phyloP scores from a whole-genome alignment of 169 alveolate species.

The Eimeria necatrix region DNA sequence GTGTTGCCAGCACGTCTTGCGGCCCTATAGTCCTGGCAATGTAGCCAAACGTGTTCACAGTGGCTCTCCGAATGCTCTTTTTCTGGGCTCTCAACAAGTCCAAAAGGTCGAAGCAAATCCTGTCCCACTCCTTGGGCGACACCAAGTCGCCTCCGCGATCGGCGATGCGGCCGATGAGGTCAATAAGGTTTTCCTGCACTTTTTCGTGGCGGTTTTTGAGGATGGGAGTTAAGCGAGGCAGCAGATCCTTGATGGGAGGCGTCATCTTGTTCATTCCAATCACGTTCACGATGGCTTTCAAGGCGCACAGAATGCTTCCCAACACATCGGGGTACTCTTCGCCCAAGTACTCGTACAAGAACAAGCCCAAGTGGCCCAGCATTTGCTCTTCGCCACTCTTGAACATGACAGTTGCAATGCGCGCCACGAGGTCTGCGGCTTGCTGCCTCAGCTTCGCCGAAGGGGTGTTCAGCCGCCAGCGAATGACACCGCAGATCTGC shows the following conservation, averaged over 20 bases:
- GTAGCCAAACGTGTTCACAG: conserved; percentile 99
- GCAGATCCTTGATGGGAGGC: conserved; percentile 99
- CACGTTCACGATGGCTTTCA: conserved; percentile 99
- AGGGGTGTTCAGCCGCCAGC: conserved; percentile 96
- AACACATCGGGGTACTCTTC: conserved; percentile 99
- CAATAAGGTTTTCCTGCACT: conserved; percentile 93
- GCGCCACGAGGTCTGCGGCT: conserved; percentile 99
- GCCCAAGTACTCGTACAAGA: conserved; percentile 98
- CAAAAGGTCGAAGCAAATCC: conserved; percentile 99
- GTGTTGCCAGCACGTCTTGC: conserved; percentile 98
- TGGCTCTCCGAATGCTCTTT: conserved; percentile 98
- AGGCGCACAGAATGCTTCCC: conserved; percentile 98
- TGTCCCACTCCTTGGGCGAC: conserved; percentile 99
- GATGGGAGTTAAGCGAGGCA: conserved; percentile 99
- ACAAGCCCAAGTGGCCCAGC: conserved; percentile 98
- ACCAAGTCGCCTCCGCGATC: conserved; percentile 99
- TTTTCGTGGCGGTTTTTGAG: conserved; percentile 99
- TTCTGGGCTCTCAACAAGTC: conserved; percentile 98
- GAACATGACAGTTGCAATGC: conserved; percentile 98
- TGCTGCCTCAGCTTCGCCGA: conserved; percentile 98
- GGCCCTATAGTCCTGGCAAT: conserved; percentile 99
- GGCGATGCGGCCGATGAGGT: conserved; percentile 99
- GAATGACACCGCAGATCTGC: conserved; percentile 98
- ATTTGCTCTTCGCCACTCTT: conserved; percentile 98
- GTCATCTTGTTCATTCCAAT: conserved; percentile 99